Evolutionary conservation across 164 flowering plant species (phyloP), one percentile per base, ranked within the genome.

Genomic region (Annona cherimola): DNA sequence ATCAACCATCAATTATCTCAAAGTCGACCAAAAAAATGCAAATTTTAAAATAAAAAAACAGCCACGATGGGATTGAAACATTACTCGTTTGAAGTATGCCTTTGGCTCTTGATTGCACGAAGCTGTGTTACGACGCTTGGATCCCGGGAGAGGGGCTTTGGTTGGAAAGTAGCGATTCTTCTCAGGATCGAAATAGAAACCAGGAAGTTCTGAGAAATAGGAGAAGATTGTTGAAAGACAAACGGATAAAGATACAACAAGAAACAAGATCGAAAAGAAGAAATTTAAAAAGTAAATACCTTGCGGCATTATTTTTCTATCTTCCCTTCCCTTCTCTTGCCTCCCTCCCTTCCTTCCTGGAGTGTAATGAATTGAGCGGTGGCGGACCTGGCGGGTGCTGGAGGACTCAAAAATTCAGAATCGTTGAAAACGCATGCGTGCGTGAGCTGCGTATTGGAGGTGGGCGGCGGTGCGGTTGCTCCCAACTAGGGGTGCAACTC

Each of bases 91-190:
- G 46, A 68, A 68, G 12, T 73, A 69, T 14, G 72, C n/a, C 4
- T 61, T 1, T 41, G 81, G 74, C 57, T 67, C 69, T 50, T 60
- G 78, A n/a, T 35, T 26, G 45, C 63, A 50, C 6, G 76, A 40
- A 11, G 83, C 71, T 61, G 75, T 61, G 63, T 3, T 11, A 42
- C n/a, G 5, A 40, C 72, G 77, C 67, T 75, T 75, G 60, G 94
- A 84, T 12, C 98, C 96, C 0, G 98, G 97, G 45, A 92, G 87
- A 3, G 91, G 92, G 44, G 90, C 89, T 78, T 87, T 92, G 73
- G 85, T 72, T 35, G 96, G 93, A 68, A 94, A 92, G 77, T 95
- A 95, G 73, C 98, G 81, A 73, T 95, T 95, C 90, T 86, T 95
- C 85, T 82, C 92, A 11, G 78, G 78, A 70, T 94, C 99, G 69